A percentile compares a stretch with the other conserved stretches of the same genome.
Evolutionary conservation across 176 grass and related monocot species (phyloP).

Genomic region (Oryza meridionalis): DNA sequence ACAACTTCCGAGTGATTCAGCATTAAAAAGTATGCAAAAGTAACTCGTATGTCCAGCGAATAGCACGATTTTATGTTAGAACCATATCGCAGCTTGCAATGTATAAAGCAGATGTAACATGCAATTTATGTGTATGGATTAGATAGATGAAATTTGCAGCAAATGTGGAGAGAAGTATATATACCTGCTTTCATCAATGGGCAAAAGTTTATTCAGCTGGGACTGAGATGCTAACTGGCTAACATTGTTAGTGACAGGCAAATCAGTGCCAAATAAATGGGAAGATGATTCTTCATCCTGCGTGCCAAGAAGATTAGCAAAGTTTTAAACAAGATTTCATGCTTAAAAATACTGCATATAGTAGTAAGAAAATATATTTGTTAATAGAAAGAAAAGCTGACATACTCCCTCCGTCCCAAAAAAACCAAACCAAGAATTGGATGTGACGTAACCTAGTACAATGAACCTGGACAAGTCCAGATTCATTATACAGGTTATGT

Average conservation of each 20-base stretch:
- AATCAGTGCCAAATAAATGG: constrained; percentile 36
- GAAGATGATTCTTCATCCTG: constrained; percentile 59
- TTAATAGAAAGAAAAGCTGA: background rate
- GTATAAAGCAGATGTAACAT: background rate
- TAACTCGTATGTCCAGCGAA: background rate
- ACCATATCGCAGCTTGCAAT: constrained; percentile 13
- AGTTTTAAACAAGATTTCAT: background rate
- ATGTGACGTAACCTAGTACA: no score
- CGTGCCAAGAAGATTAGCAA: constrained; percentile 21
- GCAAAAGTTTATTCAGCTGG: constrained; percentile 35
- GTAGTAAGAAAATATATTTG: background rate
- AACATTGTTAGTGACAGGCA: constrained; percentile 23
- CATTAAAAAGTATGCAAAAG: background rate
- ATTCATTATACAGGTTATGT: no score
- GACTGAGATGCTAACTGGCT: constrained; percentile 41
- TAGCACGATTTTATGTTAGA: background rate
- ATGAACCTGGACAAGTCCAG: no score
- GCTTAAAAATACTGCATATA: constrained; percentile 1
- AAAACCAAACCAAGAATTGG: no score
- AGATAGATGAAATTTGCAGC: constrained; percentile 10
- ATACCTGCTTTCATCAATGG: constrained; percentile 47
- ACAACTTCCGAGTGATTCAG: background rate
- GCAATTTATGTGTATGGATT: background rate
- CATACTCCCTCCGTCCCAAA: no score
- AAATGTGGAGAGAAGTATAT: background rate